Evolutionary conservation across 2,329 filamentous ascomycete genomes (phyloP), one percentile per base, ranked within the genome.

Genomic region (Fusarium poae): DNA sequence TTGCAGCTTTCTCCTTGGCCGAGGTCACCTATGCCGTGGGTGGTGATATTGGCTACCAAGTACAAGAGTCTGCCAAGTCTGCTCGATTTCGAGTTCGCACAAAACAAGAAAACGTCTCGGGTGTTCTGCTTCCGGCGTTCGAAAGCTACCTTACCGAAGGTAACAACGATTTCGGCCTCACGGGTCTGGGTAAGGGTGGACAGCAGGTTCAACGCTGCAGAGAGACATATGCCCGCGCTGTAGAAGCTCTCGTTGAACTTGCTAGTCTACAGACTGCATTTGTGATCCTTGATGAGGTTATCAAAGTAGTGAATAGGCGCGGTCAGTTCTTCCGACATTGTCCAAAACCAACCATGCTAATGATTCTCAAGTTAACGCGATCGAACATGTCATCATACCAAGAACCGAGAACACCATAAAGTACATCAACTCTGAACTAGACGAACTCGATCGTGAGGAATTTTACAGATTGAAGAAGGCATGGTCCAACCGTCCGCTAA

Each of bases 391-490:
- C 74, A 98, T 99, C 73, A 99, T 99, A 75, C 96, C 96, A 15
- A 88, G 96, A 71, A 99, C 96, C 16, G 96, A 99, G 79, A 99
- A 98, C 77, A 99, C 96, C n/a, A 99, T 99, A 84, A 97, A 97
- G 82, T 99, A 98, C 77, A 98, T 98, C 86, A 98, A 98, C 82
- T 97, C 95, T 1, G 96, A 99, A 79, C 88, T 99, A 18, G 96
- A 99, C 77, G 96, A 99, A 82, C 85, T 99, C 51, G 97, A 98
- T 81, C 89, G 96, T 84, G 96, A 98, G 79, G 96, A 99, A 79
- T 99, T 99, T 80, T 99, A 97, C 82, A 87, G 96, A 71, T 82
- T 99, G 77, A 99, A 99, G 83, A 99, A 99, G 85, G 82, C 76
- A 65, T 44, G 71, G 49, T 27, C 39, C 16, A 4, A 21, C 12